Percentiles rank a stretch among this genome's conserved stretches.
Conservation (phyloP, 2,329 filamentous ascomycete species). For the Arthrinium phaeospermum region DNA sequence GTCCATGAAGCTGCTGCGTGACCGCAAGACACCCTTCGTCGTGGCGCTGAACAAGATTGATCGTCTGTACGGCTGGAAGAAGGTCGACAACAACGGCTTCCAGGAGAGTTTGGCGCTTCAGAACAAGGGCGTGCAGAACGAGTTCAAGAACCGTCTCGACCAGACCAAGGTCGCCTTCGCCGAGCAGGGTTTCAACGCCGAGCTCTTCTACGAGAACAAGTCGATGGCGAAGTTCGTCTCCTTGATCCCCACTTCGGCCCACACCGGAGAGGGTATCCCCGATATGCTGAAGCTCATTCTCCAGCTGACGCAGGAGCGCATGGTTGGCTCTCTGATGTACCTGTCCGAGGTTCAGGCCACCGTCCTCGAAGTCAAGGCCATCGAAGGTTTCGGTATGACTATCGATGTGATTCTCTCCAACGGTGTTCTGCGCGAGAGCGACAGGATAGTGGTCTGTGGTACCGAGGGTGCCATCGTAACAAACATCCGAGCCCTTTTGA, state of each 20-base stretch:
- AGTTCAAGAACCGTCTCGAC: constrained; percentile 89
- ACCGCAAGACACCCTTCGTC: constrained; percentile 96
- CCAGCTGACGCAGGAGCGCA: constrained; percentile 92
- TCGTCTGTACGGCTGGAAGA: constrained; percentile 98
- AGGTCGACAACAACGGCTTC: constrained; percentile 98
- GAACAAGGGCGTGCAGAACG: constrained; percentile 90
- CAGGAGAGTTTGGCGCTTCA: constrained; percentile 88
- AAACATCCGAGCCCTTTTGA: constrained; percentile 92
- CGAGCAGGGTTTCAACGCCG: constrained; percentile 97
- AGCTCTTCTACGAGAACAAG: constrained; percentile 97
- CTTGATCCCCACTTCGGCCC: constrained; percentile 94
- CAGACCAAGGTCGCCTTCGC: constrained; percentile 93
- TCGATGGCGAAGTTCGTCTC: constrained; percentile 94
- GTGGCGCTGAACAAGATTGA: constrained; percentile 99
- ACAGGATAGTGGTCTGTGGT: constrained; percentile 93
- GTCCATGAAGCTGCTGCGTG: constrained; percentile 92
- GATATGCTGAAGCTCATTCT: constrained; percentile 98
- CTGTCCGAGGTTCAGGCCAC: constrained; percentile 97
- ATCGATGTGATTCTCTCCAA: constrained; percentile 98
- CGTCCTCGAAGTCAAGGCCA: constrained; percentile 97
- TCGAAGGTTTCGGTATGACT: constrained; percentile 97
- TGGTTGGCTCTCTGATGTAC: constrained; percentile 98
- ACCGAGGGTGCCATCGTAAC: constrained; percentile 96
- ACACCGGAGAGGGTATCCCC: constrained; percentile 98
- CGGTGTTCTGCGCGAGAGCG: constrained; percentile 91